A percentile compares a stretch with the other conserved stretches of the same genome.
phyloP scores from a whole-genome alignment of 2,329 filamentous ascomycete genomes.

The Berkeleyomyces basicola region DNA sequence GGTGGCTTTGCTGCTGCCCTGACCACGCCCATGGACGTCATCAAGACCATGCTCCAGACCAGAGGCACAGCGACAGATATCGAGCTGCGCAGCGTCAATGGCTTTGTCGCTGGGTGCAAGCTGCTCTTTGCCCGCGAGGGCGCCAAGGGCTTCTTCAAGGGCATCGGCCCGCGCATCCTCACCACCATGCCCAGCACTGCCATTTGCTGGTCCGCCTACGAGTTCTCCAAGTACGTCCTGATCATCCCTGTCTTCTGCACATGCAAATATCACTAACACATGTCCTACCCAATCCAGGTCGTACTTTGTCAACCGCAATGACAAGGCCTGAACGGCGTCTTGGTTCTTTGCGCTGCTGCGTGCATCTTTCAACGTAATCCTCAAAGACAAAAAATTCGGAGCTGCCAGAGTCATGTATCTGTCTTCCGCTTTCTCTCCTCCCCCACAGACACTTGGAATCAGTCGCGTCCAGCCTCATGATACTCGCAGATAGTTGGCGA shows the following conservation, averaged over 20 bases:
- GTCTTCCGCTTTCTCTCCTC: background rate
- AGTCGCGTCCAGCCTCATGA: no score
- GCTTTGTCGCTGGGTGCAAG: conserved; percentile 60
- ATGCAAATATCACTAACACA: conserved; percentile 6
- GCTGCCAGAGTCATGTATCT: background rate
- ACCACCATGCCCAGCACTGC: conserved; percentile 98
- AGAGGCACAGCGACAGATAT: conserved; percentile 66
- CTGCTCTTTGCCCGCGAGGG: conserved; percentile 77
- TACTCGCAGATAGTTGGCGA: no score
- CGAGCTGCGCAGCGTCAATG: conserved; percentile 72
- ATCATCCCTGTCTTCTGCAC: background rate
- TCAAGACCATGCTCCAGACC: conserved; percentile 94
- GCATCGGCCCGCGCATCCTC: conserved; percentile 75
- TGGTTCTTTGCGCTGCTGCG: background rate
- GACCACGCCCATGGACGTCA: conserved; percentile 92
- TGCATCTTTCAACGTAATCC: no score
- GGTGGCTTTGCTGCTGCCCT: conserved; percentile 86
- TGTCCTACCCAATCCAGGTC: conserved; percentile 25
- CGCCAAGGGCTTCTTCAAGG: conserved; percentile 77
- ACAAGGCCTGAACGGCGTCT: conserved; percentile 20
- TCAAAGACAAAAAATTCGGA: no score
- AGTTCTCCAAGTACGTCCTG: conserved; percentile 47
- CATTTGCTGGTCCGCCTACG: conserved; percentile 87
- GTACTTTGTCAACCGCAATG: conserved; percentile 42
- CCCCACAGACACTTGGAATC: no score